These are phyloP conservation scores for Phaseolus lunatus DNA, from an alignment of 306 rosid species.

Conservation along the genomic window DNA sequence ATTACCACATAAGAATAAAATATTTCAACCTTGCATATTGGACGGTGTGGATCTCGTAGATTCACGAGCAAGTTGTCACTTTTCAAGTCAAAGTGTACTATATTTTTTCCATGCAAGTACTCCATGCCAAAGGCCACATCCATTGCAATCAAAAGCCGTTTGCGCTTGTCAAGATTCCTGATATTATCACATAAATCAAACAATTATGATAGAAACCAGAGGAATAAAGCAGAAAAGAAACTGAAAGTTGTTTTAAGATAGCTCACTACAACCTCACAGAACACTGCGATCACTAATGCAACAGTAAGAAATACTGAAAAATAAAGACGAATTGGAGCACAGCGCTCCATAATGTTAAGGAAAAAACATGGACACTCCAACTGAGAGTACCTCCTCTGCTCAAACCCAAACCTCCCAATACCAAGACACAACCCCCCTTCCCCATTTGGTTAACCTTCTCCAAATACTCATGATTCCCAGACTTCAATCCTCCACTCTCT, in stretches of 20 bases:
- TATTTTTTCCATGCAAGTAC: conserved; percentile 90
- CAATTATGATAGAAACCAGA: neutral
- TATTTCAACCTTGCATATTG: conserved; percentile 84
- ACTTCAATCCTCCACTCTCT: neutral
- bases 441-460: neutral
- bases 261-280: neutral
- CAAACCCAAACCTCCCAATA: neutral
- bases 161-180: conserved; percentile 92
- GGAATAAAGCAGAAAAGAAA: neutral
- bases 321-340: neutral
- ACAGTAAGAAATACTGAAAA: neutral
- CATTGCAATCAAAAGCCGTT: conserved; percentile 88
- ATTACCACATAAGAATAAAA: conserved; percentile 30
- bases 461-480: neutral
- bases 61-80: conserved; percentile 96
- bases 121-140: conserved; percentile 99
- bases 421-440: neutral
- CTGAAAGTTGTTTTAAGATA: neutral
- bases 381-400: neutral
- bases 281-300: neutral
- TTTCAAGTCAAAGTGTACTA: conserved; percentile 96
- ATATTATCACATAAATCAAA: conserved; percentile 37
- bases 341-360: neutral
- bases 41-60: conserved; percentile 93
- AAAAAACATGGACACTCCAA: neutral